These are phyloP conservation scores for Biscogniauxia mediterranea DNA, from an alignment of 2,329 filamentous ascomycete genomes.

Conservation along the genomic window DNA sequence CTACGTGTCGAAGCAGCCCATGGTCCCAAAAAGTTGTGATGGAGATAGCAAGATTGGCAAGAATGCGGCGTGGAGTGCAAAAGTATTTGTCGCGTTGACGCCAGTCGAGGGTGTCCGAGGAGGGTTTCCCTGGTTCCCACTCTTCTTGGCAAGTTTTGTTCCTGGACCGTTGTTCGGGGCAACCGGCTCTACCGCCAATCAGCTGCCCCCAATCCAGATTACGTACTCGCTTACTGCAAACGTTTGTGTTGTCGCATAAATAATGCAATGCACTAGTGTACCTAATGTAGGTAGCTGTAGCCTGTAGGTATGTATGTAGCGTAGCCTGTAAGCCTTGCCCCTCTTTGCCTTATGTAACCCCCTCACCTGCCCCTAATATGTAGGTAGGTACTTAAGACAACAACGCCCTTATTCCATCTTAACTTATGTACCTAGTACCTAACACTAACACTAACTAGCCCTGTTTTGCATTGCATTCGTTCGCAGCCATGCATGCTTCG, in stretches of 20 bases:
- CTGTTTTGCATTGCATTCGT: too few species aligned
- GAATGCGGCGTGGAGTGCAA: constrained; percentile 36
- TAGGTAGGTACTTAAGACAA: not conserved
- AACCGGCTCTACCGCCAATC: constrained; percentile 22
- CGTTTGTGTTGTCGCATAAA: not conserved
- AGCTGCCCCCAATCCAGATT: not conserved
- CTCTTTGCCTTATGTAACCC: too few species aligned
- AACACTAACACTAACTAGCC: too few species aligned
- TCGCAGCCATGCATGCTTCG: too few species aligned
- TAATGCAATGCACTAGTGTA: not conserved
- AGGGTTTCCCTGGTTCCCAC: constrained; percentile 11
- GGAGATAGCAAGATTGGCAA: constrained; percentile 35
- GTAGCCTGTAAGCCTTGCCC: not conserved
- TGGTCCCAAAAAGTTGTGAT: constrained; percentile 34
- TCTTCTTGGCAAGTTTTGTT: constrained; percentile 22
- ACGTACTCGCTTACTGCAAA: constrained; percentile 8
- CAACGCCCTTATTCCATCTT: not conserved
- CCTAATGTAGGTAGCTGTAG: too few species aligned
- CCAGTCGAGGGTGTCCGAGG: constrained; percentile 15
- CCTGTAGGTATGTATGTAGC: too few species aligned
- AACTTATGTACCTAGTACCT: too few species aligned
- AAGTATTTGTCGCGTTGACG: constrained; percentile 28
- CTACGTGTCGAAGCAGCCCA: constrained; percentile 42
- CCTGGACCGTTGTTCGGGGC: constrained; percentile 28
- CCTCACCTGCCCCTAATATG: too few species aligned